Percentiles rank a stretch among this genome's conserved stretches.
Conservation (phyloP, 2,329 filamentous ascomycete genomes). For the Monilinia fructigena region DNA sequence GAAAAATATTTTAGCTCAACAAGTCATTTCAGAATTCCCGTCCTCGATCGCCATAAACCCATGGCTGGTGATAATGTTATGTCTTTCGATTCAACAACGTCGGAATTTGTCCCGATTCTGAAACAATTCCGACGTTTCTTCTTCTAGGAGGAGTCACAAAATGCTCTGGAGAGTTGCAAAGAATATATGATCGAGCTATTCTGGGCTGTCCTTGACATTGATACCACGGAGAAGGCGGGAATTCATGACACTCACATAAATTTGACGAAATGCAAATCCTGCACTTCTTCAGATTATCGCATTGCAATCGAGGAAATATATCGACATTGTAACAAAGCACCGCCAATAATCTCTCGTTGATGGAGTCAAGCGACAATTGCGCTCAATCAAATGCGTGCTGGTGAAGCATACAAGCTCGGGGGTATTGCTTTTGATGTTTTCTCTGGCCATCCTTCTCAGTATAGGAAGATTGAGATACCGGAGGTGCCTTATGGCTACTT, state of each 20-base stretch:
- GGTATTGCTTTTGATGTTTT: not conserved
- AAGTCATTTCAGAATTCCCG: not conserved
- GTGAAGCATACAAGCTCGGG: not conserved
- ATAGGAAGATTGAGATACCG: not conserved
- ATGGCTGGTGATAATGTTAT: not conserved
- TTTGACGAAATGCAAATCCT: not conserved
- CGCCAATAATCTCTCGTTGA: not conserved
- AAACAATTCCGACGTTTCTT: not conserved
- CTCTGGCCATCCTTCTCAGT: not conserved
- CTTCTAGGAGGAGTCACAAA: not conserved
- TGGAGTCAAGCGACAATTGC: not conserved
- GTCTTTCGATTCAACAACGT: not conserved
- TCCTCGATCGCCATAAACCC: not conserved
- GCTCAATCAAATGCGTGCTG: not conserved
- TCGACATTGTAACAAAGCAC: not conserved
- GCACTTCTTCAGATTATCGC: not conserved
- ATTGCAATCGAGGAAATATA: not conserved
- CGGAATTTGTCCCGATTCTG: not conserved
- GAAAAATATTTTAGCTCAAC: not conserved
- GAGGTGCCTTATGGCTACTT: not conserved
- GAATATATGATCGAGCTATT: not conserved
- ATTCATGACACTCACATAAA: slow-evolving; percentile 1
- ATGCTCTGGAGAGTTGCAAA: not conserved
- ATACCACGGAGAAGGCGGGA: not conserved
- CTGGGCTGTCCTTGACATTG: not conserved